Evolutionary conservation across 495 filamentous ascomycete genomes (phyloP).

Genomic region (Tuber borchii): DNA sequence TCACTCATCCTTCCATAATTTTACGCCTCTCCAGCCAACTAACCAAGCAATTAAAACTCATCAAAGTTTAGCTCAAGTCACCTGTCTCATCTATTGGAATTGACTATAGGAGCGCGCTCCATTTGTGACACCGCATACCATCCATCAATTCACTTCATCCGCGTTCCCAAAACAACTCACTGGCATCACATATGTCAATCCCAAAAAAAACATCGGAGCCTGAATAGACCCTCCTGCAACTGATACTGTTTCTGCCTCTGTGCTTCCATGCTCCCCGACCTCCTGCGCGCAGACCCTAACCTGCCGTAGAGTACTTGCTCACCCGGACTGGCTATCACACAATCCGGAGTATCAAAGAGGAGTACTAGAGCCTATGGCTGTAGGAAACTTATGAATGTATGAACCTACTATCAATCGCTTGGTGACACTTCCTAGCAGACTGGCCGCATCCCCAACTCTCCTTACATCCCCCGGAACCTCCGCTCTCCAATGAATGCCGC

Average conservation of each 20-base stretch:
- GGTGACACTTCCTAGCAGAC: not conserved
- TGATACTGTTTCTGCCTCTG: not conserved
- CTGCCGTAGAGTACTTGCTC: not conserved
- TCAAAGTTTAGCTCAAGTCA: not conserved
- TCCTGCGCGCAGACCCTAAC: not conserved
- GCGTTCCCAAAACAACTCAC: not conserved
- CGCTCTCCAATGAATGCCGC: not conserved
- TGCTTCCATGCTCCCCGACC: not conserved
- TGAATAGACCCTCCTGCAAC: not conserved
- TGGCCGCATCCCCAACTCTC: not conserved
- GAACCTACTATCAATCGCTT: not conserved
- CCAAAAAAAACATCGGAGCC: not conserved
- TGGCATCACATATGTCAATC: not conserved
- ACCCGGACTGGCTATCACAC: not conserved
- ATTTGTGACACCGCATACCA: not conserved
- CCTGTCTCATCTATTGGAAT: not conserved
- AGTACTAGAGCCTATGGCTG: not conserved
- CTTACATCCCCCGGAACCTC: not conserved
- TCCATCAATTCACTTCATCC: not conserved
- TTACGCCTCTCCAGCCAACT: not conserved
- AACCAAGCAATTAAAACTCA: not conserved
- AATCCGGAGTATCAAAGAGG: not conserved
- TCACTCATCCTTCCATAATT: not conserved
- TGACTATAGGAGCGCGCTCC: not conserved
- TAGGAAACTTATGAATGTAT: not conserved